Evolutionary conservation across 169 alveolate species (phyloP).

Genomic region (Plasmodium knowlesi): DNA sequence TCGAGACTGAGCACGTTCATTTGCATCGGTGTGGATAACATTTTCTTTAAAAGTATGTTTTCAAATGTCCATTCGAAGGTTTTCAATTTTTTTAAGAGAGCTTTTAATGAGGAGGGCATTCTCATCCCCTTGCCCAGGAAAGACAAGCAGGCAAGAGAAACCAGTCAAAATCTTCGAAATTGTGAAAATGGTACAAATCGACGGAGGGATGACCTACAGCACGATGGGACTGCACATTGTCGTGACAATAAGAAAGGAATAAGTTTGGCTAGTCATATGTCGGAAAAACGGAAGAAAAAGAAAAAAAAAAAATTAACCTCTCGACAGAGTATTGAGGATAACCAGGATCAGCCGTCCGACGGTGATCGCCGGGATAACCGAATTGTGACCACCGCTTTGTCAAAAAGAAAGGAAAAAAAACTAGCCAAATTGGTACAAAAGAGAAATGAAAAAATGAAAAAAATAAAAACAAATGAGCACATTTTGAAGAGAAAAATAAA

Average conservation of each 20-base stretch:
- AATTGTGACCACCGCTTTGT: not conserved
- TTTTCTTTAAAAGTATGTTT: slow-evolving; percentile 47
- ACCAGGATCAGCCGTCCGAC: not conserved
- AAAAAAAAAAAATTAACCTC: not conserved
- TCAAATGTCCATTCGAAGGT: slow-evolving; percentile 41
- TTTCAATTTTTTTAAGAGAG: slow-evolving; percentile 57
- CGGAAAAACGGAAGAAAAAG: not conserved
- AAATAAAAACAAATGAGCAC: slow-evolving; percentile 17
- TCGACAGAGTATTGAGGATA: not conserved
- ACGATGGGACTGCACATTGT: not conserved
- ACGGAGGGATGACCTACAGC: not conserved
- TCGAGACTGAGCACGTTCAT: slow-evolving; percentile 66
- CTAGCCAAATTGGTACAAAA: not conserved
- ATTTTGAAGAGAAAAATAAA: slow-evolving; percentile 49
- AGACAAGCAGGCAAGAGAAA: not conserved
- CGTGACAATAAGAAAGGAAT: not conserved
- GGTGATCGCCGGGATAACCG: not conserved
- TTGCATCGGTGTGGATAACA: slow-evolving; percentile 67
- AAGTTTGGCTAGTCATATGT: not conserved
- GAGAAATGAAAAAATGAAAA: slow-evolving; percentile 23
- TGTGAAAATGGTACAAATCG: not conserved
- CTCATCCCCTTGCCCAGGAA: not conserved
- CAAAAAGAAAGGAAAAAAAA: not conserved
- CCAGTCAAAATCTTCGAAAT: not conserved
- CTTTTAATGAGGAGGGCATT: slow-evolving; percentile 65